phyloP scores from a whole-genome alignment of 805 yeast species.

The Lachancea sp. region DNA sequence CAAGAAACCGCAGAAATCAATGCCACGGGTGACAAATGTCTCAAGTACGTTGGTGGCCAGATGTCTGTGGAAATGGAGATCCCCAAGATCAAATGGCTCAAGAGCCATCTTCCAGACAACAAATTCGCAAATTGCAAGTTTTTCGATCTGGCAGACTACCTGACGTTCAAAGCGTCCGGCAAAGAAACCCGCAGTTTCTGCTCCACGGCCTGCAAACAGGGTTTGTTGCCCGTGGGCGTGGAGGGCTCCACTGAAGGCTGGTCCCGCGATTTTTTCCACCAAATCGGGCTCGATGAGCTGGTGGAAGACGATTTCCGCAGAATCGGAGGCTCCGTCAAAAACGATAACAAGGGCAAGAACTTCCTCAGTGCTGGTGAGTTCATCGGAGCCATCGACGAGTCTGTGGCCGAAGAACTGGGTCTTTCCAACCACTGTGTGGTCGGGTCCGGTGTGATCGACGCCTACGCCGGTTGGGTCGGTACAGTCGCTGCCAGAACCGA shows the following conservation, averaged over 20 bases:
- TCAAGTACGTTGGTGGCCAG: slow-evolving; percentile 92
- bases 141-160: slow-evolving; percentile 86
- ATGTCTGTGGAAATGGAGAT: slow-evolving; percentile 99
- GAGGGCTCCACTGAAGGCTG: slow-evolving; percentile 84
- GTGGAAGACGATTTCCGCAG: slow-evolving; percentile 67
- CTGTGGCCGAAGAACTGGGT: slow-evolving; percentile 79
- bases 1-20: slow-evolving; percentile 76
- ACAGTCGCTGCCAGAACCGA: slow-evolving; percentile 90
- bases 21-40: slow-evolving; percentile 66
- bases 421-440: slow-evolving; percentile 73
- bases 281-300: slow-evolving; percentile 70
- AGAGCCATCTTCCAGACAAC: slow-evolving; percentile 66
- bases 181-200: slow-evolving; percentile 82
- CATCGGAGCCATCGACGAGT: slow-evolving; percentile 62
- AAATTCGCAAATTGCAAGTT: slow-evolving; percentile 61
- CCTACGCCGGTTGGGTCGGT: slow-evolving; percentile 98
- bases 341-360: slow-evolving; percentile 46
- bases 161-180: slow-evolving; percentile 88
- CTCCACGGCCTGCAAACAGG: slow-evolving; percentile 93
- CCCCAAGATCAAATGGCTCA: slow-evolving; percentile 95
- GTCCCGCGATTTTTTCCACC: slow-evolving; percentile 69
- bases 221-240: slow-evolving; percentile 86
- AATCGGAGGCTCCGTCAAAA: slow-evolving; percentile 77
- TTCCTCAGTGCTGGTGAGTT: slow-evolving; percentile 85
- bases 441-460: slow-evolving; percentile 95